phyloP scores from a whole-genome alignment of 495 filamentous ascomycete genomes.

The Chaetomium cochliodes region DNA sequence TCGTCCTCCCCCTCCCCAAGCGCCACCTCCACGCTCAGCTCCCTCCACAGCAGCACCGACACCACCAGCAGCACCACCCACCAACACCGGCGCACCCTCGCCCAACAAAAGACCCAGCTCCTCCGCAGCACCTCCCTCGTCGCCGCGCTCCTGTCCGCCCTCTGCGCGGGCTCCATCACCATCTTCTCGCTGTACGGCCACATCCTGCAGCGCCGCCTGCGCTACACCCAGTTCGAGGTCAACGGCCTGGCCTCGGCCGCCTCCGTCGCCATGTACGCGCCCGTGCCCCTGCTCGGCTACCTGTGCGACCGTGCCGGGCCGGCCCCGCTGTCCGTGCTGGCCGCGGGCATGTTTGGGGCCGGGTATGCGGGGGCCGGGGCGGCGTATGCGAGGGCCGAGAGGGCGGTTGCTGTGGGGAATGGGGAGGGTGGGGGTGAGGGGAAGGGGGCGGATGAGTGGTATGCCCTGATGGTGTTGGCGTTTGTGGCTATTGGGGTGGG shows the following conservation, averaged over 20 bases:
- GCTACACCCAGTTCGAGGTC: slow-evolving; percentile 85
- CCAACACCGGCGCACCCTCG: not conserved
- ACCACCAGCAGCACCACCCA: slow-evolving; percentile 20
- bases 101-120: slow-evolving; percentile 26
- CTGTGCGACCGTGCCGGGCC: slow-evolving; percentile 86
- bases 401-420: not conserved
- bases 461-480: slow-evolving; percentile 76
- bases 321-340: slow-evolving; percentile 66
- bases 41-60: slow-evolving; percentile 22
- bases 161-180: slow-evolving; percentile 82
- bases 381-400: slow-evolving; percentile 63
- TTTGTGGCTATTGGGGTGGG: slow-evolving; percentile 79
- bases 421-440: not conserved
- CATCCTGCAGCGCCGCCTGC: slow-evolving; percentile 76
- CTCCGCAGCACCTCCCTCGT: slow-evolving; percentile 43
- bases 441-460: slow-evolving; percentile 63
- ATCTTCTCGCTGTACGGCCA: slow-evolving; percentile 91
- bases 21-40: slow-evolving; percentile 26
- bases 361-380: slow-evolving; percentile 85
- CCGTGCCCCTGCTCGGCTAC: slow-evolving; percentile 84
- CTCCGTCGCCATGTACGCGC: slow-evolving; percentile 83
- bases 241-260: slow-evolving; percentile 84
- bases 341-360: slow-evolving; percentile 68
- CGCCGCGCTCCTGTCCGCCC: slow-evolving; percentile 46
- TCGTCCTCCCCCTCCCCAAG: slow-evolving; percentile 36